Evolutionary conservation across 2,329 filamentous ascomycete species (phyloP).

Genomic region (Penicillium sp.): DNA sequence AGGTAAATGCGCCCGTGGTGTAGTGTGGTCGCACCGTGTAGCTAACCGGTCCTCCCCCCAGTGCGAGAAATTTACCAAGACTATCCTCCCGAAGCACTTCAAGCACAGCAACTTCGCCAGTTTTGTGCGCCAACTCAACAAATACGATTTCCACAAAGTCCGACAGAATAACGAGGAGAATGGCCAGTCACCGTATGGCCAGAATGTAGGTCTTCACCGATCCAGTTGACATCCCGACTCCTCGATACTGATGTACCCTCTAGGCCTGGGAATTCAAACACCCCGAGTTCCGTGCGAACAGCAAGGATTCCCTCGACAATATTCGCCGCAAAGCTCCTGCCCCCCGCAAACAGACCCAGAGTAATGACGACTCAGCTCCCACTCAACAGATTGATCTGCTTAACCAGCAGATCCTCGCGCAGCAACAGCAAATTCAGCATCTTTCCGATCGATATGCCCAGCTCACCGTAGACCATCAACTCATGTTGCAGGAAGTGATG

Average conservation of each 20-base stretch:
- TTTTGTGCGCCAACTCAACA: constrained; percentile 93
- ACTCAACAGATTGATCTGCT: constrained; percentile 87
- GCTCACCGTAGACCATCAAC: constrained; percentile 66
- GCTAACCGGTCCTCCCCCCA: constrained; percentile 12
- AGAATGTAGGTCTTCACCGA: constrained; percentile 58
- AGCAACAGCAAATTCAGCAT: constrained; percentile 87
- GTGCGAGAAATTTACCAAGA: constrained; percentile 98
- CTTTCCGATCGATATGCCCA: constrained; percentile 84
- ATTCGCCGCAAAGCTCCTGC: constrained; percentile 94
- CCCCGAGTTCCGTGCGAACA: constrained; percentile 91
- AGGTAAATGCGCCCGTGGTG: constrained; percentile 59
- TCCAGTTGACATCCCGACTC: background rate
- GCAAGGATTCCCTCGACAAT: constrained; percentile 94
- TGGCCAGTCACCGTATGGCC: constrained; percentile 76
- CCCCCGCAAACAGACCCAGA: constrained; percentile 70
- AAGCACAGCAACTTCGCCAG: constrained; percentile 99
- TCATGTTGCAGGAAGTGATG: constrained; percentile 65
- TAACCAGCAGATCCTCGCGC: constrained; percentile 83
- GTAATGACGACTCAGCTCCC: constrained; percentile 73
- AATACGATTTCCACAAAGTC: constrained; percentile 98
- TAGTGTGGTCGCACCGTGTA: constrained; percentile 15
- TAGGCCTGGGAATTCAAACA: constrained; percentile 97
- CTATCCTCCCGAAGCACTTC: constrained; percentile 95
- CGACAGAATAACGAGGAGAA: constrained; percentile 86
- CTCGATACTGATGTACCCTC: background rate